These are phyloP conservation scores for Crithidia thermophila DNA, from an alignment of 208 protist genomes.

Conservation along the genomic window DNA sequence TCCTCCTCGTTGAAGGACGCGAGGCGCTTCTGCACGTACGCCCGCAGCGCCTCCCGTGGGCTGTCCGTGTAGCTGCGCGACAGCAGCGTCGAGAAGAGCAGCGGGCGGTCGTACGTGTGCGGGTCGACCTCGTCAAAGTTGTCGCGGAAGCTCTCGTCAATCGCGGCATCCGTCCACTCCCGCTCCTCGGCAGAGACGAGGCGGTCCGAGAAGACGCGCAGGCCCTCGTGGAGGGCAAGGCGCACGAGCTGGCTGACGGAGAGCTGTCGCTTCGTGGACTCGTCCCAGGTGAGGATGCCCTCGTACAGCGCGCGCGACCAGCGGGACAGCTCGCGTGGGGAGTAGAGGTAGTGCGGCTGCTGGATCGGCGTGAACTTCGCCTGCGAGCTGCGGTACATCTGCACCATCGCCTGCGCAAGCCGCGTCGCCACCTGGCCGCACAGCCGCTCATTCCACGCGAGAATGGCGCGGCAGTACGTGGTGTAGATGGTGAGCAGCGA, in stretches of 20 bases:
- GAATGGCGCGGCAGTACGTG: constrained; percentile 97
- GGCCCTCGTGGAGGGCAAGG: constrained; percentile 97
- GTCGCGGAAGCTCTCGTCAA: constrained; percentile 73
- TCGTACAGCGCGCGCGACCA: constrained; percentile 98
- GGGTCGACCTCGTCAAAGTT: constrained; percentile 83
- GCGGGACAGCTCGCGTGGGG: constrained; percentile 97
- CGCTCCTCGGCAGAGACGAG: constrained; percentile 94
- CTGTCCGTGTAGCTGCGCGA: constrained; percentile 91
- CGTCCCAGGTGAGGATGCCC: constrained; percentile 87
- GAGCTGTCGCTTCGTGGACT: constrained; percentile 32
- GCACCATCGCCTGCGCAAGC: constrained; percentile 96
- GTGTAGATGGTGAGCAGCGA: constrained; percentile 99
- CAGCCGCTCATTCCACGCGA: constrained; percentile 54
- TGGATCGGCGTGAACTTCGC: constrained; percentile 93
- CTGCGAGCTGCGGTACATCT: constrained; percentile 95
- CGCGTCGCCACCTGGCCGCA: constrained; percentile 39
- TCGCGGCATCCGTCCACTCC: constrained; percentile 93
- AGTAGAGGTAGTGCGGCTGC: constrained; percentile 99
- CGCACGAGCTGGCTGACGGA: constrained; percentile 82
- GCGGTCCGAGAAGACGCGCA: constrained; percentile 97
- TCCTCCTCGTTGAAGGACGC: constrained; percentile 98
- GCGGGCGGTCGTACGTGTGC: constrained; percentile 80
- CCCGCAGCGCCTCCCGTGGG: constrained; percentile 87
- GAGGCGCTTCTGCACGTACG: constrained; percentile 91
- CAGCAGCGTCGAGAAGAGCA: constrained; percentile 97